phyloP scores from a whole-genome alignment of 2,329 filamentous ascomycete species.

The Nothopassalora personata region DNA sequence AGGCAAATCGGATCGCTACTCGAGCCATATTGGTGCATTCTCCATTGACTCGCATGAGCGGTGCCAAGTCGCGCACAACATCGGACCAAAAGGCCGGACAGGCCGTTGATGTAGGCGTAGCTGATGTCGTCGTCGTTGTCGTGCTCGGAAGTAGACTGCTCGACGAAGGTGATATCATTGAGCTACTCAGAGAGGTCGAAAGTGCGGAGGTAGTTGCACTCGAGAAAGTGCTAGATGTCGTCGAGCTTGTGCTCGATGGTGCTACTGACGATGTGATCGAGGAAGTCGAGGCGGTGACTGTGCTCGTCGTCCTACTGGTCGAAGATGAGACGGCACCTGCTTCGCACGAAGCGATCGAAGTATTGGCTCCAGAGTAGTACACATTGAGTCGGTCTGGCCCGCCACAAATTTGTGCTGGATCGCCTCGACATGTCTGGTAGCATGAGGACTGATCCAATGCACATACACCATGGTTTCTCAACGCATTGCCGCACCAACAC shows the following conservation, averaged over 20 bases:
- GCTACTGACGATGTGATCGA: neutral
- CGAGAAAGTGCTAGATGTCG: no score
- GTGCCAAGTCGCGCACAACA: slow-evolving; percentile 29
- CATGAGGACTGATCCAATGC: slow-evolving; percentile 16
- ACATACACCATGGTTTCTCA: slow-evolving; percentile 2
- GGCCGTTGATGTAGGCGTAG: slow-evolving; percentile 7
- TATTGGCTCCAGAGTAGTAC: slow-evolving; percentile 11
- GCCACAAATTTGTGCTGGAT: slow-evolving; percentile 26
- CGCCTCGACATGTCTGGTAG: slow-evolving; percentile 26
- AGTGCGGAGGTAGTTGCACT: neutral
- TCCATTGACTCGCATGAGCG: slow-evolving; percentile 18
- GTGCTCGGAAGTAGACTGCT: neutral
- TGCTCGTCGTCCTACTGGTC: slow-evolving; percentile 4
- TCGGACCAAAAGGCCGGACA: slow-evolving; percentile 31
- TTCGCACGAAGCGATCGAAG: neutral
- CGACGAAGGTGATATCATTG: no score
- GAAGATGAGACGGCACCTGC: neutral
- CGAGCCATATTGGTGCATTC: slow-evolving; percentile 32
- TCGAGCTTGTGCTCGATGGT: neutral
- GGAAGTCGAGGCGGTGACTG: neutral
- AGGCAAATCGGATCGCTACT: slow-evolving; percentile 33
- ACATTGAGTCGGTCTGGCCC: slow-evolving; percentile 10
- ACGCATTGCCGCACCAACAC: slow-evolving; percentile 12
- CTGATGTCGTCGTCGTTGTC: slow-evolving; percentile 5
- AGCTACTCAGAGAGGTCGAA: no score